phyloP scores from a whole-genome alignment of 192 early-diverging fungal species.

The Linnemannia exigua region DNA sequence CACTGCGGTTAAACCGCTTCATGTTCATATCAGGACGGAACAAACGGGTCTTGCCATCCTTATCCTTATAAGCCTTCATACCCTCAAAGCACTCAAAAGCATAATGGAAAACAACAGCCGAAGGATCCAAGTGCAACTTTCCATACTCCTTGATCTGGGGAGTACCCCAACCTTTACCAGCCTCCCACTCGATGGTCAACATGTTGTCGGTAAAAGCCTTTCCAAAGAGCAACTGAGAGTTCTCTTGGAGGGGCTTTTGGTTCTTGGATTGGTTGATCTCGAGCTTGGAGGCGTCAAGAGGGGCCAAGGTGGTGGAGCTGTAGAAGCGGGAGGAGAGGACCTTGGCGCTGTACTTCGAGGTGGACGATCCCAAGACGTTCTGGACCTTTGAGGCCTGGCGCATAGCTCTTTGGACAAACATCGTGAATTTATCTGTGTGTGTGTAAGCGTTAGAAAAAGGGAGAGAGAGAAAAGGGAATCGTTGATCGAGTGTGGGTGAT shows the following conservation, averaged over 20 bases:
- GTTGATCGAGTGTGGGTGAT: neutral
- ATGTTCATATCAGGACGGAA: slow-evolving; percentile 99
- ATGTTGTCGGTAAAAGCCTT: slow-evolving; percentile 96
- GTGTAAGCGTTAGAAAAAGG: neutral
- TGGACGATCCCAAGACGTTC: slow-evolving; percentile 17
- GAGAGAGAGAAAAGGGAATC: neutral
- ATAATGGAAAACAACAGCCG: slow-evolving; percentile 95
- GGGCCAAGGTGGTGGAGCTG: slow-evolving; percentile 15
- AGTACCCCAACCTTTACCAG: slow-evolving; percentile 80
- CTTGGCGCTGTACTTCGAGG: slow-evolving; percentile 32
- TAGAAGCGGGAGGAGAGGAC: slow-evolving; percentile 47
- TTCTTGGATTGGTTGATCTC: slow-evolving; percentile 48
- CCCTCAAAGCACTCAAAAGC: slow-evolving; percentile 95
- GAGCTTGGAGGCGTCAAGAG: slow-evolving; percentile 54
- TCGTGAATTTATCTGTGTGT: neutral
- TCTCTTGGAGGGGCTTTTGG: slow-evolving; percentile 71
- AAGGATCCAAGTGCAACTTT: slow-evolving; percentile 85
- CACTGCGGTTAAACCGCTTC: slow-evolving; percentile 85
- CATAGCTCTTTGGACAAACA: slow-evolving; percentile 55
- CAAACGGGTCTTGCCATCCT: slow-evolving; percentile 86
- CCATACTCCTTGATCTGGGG: slow-evolving; percentile 91
- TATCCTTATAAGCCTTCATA: slow-evolving; percentile 94
- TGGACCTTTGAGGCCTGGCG: slow-evolving; percentile 53
- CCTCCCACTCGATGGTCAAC: slow-evolving; percentile 88
- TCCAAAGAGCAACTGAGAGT: slow-evolving; percentile 87